Evolutionary conservation across 768 basidiomycete species (phyloP), one percentile per base, ranked within the genome.

Genomic region (Lepiota brunneoincarnata): DNA sequence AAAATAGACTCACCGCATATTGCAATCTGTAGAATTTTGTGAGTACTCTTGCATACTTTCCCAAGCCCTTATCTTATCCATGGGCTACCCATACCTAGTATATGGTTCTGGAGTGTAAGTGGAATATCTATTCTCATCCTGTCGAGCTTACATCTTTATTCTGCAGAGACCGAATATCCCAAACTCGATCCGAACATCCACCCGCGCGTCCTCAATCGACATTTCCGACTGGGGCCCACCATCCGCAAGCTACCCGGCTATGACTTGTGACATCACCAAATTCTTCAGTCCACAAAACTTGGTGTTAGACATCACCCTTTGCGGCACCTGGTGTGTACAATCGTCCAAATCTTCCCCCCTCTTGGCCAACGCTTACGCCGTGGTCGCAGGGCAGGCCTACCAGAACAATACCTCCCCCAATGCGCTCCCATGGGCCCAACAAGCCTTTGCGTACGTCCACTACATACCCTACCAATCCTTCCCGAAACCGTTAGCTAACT

Each of bases 291-390:
- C 82, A 2, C 87, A 90, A 59, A 73, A 79, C 37, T 69, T 90
- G 15, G 80, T 89, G 10, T 75, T 90, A 21, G 77, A 87, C 45
- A 90, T 84, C 17, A 87, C 86, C 0, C 74, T 87, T 6, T 86
- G 86, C 53, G 84, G 83, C 49, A 57, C 54, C 7, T 74, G 73
- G 72, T 73, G 45, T 38, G 67, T 55, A 17, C 12, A 28, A 15
- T 24, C 12, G 38, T 3, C 6, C 35, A 4, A 9, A 10, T 23
- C 1, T 31, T 26, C 23, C 18, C 4, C n/a, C 6, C 26, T 31
- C 3, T 7, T n/a, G n/a, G n/a, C n/a, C n/a, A n/a, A n/a, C n/a
- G n/a, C n/a, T 28, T 11, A 3, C 45, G 4, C 24, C 26, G 12
- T 23, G 12, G 12, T 26, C 35, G 18, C 15, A 51, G 50, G 50